Percentiles rank a stretch among this genome's conserved stretches.
These are phyloP conservation scores for Pseudogymnoascus sp. DNA, from an alignment of 2,329 filamentous ascomycete genomes.

Conservation along the genomic window DNA sequence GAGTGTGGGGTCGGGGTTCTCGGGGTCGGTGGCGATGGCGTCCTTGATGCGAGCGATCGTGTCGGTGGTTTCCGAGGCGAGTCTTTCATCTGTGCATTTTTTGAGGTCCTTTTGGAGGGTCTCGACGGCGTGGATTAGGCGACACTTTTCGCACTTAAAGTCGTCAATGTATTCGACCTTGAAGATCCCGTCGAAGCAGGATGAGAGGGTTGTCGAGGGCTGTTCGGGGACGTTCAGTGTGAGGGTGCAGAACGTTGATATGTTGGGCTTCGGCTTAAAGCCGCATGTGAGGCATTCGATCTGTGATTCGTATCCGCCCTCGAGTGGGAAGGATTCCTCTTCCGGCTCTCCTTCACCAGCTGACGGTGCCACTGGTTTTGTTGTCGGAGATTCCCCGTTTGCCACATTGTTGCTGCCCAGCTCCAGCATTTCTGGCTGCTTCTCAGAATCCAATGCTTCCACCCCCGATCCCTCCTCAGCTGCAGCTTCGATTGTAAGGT, in stretches of 20 bases:
- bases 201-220: conserved; percentile 69
- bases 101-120: conserved; percentile 50
- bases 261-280: conserved; percentile 77
- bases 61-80: conserved; percentile 40
- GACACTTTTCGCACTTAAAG: conserved; percentile 90
- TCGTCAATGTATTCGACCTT: conserved; percentile 96
- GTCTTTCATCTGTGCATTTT: conserved; percentile 41
- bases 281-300: conserved; percentile 86
- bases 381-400: background rate
- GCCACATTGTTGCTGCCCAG: background rate
- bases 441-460: conserved; percentile 6
- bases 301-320: conserved; percentile 88
- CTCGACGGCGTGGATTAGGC: conserved; percentile 69
- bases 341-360: conserved; percentile 28
- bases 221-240: conserved; percentile 86
- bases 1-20: conserved; percentile 64
- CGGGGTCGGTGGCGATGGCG: conserved; percentile 73
- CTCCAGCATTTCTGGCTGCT: background rate
- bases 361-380: conserved; percentile 10
- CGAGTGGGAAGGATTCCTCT: conserved; percentile 78
- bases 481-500: background rate
- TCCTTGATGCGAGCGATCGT: conserved; percentile 56
- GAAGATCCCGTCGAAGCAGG: conserved; percentile 88
- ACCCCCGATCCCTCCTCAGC: conserved; percentile 5
- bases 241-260: conserved; percentile 82